These are phyloP conservation scores for Coemansia sp. DNA, from an alignment of 192 early-diverging fungal species.

Conservation along the genomic window DNA sequence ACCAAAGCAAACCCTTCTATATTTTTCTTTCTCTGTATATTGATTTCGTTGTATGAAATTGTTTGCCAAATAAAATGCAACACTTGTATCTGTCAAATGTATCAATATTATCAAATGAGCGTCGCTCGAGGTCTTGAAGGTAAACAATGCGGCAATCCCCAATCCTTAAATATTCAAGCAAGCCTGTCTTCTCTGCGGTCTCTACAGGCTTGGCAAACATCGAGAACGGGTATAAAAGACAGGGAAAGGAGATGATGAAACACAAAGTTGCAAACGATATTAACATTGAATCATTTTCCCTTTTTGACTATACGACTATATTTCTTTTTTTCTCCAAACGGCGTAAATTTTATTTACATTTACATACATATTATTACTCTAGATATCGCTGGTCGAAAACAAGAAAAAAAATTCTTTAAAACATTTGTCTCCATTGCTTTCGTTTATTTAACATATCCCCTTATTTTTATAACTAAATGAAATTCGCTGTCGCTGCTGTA, in stretches of 20 bases:
- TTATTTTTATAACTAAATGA: background rate
- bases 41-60: background rate
- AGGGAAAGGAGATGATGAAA: background rate
- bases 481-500: background rate
- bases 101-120: no score
- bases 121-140: no score
- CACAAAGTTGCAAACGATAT: no score
- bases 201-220: no score
- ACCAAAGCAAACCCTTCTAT: background rate
- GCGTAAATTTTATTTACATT: no score
- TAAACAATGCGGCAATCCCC: no score
- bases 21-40: background rate
- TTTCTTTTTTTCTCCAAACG: background rate
- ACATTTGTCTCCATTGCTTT: background rate
- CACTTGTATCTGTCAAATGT: background rate
- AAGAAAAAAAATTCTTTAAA: background rate
- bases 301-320: background rate
- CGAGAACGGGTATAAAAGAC: background rate
- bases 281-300: no score
- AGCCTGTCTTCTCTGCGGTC: no score
- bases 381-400: constrained; percentile 2
- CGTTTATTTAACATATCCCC: background rate
- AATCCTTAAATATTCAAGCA: no score
- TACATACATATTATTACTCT: background rate
- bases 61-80: background rate